Conservation (phyloP, 805 yeast species). For the Starmerella floris region DNA sequence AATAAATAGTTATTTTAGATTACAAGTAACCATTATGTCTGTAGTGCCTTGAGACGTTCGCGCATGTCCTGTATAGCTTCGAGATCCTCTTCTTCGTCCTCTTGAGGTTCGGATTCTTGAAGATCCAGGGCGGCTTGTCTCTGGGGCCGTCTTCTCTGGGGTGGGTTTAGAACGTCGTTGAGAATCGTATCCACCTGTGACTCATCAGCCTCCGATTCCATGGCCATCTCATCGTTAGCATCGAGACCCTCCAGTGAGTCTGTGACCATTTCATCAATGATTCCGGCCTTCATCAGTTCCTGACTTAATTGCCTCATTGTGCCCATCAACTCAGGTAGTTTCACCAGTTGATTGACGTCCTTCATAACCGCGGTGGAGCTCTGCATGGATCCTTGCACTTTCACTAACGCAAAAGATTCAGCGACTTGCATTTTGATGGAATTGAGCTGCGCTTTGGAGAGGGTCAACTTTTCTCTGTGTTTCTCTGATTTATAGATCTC, state of each 20-base stretch:
- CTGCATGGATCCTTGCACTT: constrained; percentile 68
- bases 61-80: constrained; percentile 74
- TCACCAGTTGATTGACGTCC: constrained; percentile 69
- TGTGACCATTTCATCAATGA: constrained; percentile 89
- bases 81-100: constrained; percentile 52
- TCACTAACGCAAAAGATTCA: constrained; percentile 78
- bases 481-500: constrained; percentile 63
- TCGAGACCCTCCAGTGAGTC: constrained; percentile 66
- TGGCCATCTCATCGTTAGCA: constrained; percentile 44
- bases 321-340: constrained; percentile 62
- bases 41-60: constrained; percentile 73
- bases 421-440: constrained; percentile 79
- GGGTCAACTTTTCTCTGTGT: constrained; percentile 60
- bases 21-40: constrained; percentile 33
- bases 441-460: constrained; percentile 73
- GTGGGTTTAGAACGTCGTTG: constrained; percentile 30
- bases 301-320: constrained; percentile 77
- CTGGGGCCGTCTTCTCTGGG: constrained; percentile 4
- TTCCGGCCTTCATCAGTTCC: constrained; percentile 55
- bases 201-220: constrained; percentile 27
- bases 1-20: too few relatives aligned
- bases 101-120: constrained; percentile 22
- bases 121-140: constrained; percentile 1
- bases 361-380: constrained; percentile 70
- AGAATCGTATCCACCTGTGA: constrained; percentile 29